Percentiles rank a stretch among this genome's conserved stretches.
These are phyloP conservation scores for Tephrocybe sp. DNA, from an alignment of 768 basidiomycete genomes.

Conservation along the genomic window DNA sequence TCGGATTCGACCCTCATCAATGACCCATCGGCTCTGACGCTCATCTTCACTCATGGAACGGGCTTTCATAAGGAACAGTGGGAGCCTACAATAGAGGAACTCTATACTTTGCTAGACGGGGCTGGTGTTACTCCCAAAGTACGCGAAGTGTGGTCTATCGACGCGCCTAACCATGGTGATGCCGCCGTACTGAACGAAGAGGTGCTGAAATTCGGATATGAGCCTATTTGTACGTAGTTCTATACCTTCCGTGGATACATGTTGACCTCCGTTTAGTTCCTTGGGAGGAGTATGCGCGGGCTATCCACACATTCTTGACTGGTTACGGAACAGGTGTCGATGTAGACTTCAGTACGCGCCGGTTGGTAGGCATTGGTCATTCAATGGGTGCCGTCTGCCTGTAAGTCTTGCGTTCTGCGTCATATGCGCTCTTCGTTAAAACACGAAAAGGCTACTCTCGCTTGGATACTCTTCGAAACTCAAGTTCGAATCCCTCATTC, in stretches of 20 bases:
- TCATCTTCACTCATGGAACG: constrained; percentile 52
- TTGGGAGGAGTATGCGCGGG: constrained; percentile 54
- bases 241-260: not conserved
- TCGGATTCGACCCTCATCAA: constrained; percentile 27
- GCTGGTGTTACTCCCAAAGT: constrained; percentile 28
- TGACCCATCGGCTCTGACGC: constrained; percentile 40
- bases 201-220: constrained; percentile 37
- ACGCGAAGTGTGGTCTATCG: constrained; percentile 49
- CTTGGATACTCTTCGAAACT: constrained; percentile 38
- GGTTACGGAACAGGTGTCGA: constrained; percentile 47
- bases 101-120: constrained; percentile 29
- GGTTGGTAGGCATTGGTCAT: constrained; percentile 50
- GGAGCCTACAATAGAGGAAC: constrained; percentile 52
- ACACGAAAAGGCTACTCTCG: constrained; percentile 33
- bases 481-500: constrained; percentile 36
- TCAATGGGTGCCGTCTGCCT: constrained; percentile 50
- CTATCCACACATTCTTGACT: constrained; percentile 44
- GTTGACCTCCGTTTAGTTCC: constrained; percentile 29
- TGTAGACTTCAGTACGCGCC: constrained; percentile 46
- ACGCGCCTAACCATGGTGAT: constrained; percentile 56
- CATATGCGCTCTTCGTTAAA: not conserved
- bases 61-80: constrained; percentile 60
- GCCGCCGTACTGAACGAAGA: constrained; percentile 47
- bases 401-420: constrained; percentile 27
- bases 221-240: constrained; percentile 36